Evolutionary conservation across 1,284 basidiomycete genomes (phyloP).

Genomic region (Ceratobasidium theobromae): DNA sequence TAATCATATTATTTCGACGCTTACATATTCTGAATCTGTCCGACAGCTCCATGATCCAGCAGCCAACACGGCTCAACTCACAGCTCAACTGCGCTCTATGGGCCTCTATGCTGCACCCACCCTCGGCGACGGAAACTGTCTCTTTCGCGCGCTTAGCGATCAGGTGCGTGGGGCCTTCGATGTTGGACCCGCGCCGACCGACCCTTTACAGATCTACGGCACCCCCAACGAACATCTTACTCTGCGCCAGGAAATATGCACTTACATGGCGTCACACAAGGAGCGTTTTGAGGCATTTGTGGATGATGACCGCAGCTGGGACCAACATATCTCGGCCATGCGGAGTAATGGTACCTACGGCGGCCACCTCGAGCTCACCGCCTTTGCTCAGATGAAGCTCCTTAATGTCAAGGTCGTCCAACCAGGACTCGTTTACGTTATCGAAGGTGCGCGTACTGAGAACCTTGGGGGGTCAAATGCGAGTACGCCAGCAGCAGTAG

Average conservation of each 20-base stretch:
- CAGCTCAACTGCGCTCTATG: conserved; percentile 65
- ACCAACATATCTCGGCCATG: conserved; percentile 73
- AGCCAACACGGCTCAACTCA: conserved; percentile 64
- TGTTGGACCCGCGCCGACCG: conserved; percentile 37
- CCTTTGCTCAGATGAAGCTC: conserved; percentile 78
- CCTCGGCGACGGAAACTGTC: conserved; percentile 84
- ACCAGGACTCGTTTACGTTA: conserved; percentile 81
- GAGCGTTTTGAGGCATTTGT: conserved; percentile 84
- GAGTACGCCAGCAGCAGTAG: background rate
- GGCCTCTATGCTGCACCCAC: conserved; percentile 78
- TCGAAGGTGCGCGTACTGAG: conserved; percentile 51
- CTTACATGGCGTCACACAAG: conserved; percentile 72
- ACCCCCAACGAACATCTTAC: conserved; percentile 67
- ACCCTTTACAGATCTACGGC: conserved; percentile 68
- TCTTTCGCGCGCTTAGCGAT: conserved; percentile 79
- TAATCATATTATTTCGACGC: background rate
- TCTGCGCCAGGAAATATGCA: conserved; percentile 75
- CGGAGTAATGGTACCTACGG: conserved; percentile 78
- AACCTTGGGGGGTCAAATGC: conserved; percentile 44
- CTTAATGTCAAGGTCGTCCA: conserved; percentile 89
- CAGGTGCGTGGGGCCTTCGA: conserved; percentile 41
- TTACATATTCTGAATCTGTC: background rate
- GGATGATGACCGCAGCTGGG: conserved; percentile 78
- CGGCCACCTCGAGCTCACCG: conserved; percentile 86
- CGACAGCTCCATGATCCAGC: conserved; percentile 57